Base-by-base conservation (phyloP, 75 land plant species). In the Picea glauca region DNA sequence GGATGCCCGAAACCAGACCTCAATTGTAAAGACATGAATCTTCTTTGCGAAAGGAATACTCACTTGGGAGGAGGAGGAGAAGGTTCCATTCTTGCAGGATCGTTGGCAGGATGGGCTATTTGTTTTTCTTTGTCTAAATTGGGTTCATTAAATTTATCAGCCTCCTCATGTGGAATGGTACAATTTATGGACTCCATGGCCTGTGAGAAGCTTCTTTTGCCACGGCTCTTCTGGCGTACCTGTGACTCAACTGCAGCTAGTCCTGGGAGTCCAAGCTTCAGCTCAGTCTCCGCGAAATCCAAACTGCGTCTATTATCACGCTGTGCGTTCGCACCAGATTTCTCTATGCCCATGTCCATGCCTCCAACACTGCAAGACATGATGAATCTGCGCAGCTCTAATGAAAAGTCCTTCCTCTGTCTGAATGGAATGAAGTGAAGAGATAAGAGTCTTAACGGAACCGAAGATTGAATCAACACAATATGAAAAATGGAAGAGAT, bases 231-330 rank as follows among this genome's bases (percentile, higher is more conserved):
- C 82, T 62, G 79, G 1, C 74, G 64, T 23, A 76, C 82, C 0
- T 21, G 26, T 26, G 26, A 26, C 26, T 26, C 26, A 26, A 0
- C 38, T 0, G 1, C 73, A 3, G 79, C 13, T 13, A 64, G 65
- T 0, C 90, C 90, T 0, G 91, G 91, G 56, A 89, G 70, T 3
- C 86, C 91, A 4, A 89, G 77, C 15, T 88, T 60, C 17, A 89
- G 79, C 86, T 89, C 91, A 23, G 91, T 89, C 72, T 82, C 86
- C 64, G 84, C 86, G 17, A 86, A 80, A 54, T 77, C 76, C 30
- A 89, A 18, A 23, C 20, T 62, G 11, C 5, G 11, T 20, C 3
- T 26, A n/a, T 62, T 26, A 6, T 62, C n/a, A 26, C 4, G 7
- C 26, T 26, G 38, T 35, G 38, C 38, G 3, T 3, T 35, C 38